These are phyloP conservation scores for Eutrema salsugineum DNA, from an alignment of 441 rosid genomes.

Conservation along the genomic window DNA sequence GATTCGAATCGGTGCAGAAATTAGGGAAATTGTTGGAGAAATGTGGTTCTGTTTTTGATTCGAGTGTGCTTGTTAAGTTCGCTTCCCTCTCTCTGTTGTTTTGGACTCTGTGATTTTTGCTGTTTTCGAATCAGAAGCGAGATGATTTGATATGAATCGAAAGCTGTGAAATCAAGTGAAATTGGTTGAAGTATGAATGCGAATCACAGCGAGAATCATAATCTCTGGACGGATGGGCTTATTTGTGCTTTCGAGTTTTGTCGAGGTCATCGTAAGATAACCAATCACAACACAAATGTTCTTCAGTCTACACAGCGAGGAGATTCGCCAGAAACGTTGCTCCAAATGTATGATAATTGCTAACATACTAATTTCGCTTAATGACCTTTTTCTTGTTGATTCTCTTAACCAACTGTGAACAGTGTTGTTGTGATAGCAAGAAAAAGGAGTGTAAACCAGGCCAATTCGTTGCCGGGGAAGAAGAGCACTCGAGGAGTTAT, in stretches of 20 bases:
- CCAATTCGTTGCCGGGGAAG: background rate
- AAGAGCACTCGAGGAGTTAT: constrained; percentile 27
- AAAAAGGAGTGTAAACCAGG: background rate
- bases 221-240: constrained; percentile 54
- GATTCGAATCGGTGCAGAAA: background rate
- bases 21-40: background rate
- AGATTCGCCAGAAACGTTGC: background rate
- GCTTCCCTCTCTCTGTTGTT: background rate
- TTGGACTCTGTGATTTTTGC: background rate
- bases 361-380: background rate
- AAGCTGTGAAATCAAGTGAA: background rate
- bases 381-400: background rate
- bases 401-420: background rate
- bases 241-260: constrained; percentile 49
- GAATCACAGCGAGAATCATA: constrained; percentile 11
- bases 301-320: background rate
- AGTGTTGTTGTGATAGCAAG: constrained; percentile 10
- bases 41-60: background rate
- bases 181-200: constrained; percentile 5
- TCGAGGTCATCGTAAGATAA: constrained; percentile 27
- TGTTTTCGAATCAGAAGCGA: background rate
- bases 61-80: background rate
- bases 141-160: background rate
- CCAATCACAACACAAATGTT: constrained; percentile 18
- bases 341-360: background rate